Base-by-base conservation (phyloP, 768 basidiomycete species). In the Kwoniella shandongensis region DNA sequence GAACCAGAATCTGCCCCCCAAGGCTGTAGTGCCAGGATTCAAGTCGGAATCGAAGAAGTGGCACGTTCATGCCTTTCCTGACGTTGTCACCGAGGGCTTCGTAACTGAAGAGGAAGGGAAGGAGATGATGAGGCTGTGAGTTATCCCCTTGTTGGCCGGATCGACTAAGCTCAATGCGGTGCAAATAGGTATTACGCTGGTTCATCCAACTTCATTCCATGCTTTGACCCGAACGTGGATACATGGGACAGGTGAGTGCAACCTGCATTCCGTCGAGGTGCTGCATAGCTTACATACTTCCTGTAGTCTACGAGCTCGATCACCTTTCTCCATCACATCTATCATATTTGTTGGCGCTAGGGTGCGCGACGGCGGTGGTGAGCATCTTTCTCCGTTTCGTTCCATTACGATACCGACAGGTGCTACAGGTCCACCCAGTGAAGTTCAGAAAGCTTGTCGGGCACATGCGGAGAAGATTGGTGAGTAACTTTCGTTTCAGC, bases 261-360 rank as follows among this genome's bases (percentile, higher is more conserved):
- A 20, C 4, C 18, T n/a, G 27, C 20, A 13, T 18, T 7, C 17
- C 4, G 12, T n/a, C n/a, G n/a, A n/a, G n/a, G n/a, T n/a, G 15
- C 42, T 22, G 55, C 54, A n/a, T 59, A 47, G 52, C 46, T 17
- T 41, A 2, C 22, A 20, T 30, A 26, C n/a, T 4, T 29, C 13
- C 30, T 18, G 1, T 44, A 74, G 71, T 18, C 79, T 97, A 54
- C 89, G 89, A 69, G 84, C 87, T 55, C 85, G 92, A 44, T 94
- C 91, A 49, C 93, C 92, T 0, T 96, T 94, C 77, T 90, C 90
- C 39, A 86, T 97, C 22, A 86, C 93, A 65, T 85, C 86, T 20
- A 93, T 97, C 30, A 91, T 92, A 72, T 89, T 92, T 86, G 89
- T 93, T 35, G 92, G 89, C 2, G 87, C 91, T 12, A 84, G 87